A percentile compares a stretch with the other conserved stretches of the same genome.
These are phyloP conservation scores for Rutstroemia sp. DNA, from an alignment of 2,329 filamentous ascomycete species.

Conservation along the genomic window DNA sequence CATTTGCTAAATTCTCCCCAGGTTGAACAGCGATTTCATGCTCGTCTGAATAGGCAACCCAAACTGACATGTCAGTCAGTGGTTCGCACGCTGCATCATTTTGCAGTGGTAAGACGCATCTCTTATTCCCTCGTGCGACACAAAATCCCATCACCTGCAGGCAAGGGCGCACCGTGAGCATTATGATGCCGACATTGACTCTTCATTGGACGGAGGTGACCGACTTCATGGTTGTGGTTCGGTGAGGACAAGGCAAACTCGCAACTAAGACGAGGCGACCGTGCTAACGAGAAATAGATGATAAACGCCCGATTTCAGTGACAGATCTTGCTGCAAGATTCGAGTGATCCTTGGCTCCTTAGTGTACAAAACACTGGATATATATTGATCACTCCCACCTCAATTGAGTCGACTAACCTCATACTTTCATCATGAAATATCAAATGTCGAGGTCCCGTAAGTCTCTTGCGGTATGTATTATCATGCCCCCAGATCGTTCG, in stretches of 20 bases:
- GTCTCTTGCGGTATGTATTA: neutral
- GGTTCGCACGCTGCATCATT: neutral
- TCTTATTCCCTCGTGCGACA: neutral
- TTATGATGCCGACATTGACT: neutral
- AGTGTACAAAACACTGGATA: conserved; percentile 12
- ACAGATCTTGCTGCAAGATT: conserved; percentile 11
- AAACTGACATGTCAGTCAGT: neutral
- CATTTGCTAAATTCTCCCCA: neutral
- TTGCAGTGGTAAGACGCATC: neutral
- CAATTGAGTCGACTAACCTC: neutral
- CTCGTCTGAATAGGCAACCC: neutral
- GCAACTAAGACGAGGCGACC: conserved; percentile 20
- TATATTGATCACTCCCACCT: conserved; percentile 18
- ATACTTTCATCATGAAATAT: neutral
- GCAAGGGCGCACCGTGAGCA: conserved; percentile 3
- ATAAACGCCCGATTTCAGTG: conserved; percentile 13
- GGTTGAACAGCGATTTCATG: neutral
- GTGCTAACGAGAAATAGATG: conserved; percentile 14
- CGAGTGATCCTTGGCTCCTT: conserved; percentile 15
- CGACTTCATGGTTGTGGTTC: conserved; percentile 10
- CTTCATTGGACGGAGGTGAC: conserved; percentile 2
- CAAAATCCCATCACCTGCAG: conserved; percentile 6
- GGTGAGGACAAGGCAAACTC: conserved; percentile 11
- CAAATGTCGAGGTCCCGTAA: neutral
- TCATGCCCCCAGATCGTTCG: neutral